Evolutionary conservation across 805 yeast genomes (phyloP).

Genomic region (Candida hispaniensis): DNA sequence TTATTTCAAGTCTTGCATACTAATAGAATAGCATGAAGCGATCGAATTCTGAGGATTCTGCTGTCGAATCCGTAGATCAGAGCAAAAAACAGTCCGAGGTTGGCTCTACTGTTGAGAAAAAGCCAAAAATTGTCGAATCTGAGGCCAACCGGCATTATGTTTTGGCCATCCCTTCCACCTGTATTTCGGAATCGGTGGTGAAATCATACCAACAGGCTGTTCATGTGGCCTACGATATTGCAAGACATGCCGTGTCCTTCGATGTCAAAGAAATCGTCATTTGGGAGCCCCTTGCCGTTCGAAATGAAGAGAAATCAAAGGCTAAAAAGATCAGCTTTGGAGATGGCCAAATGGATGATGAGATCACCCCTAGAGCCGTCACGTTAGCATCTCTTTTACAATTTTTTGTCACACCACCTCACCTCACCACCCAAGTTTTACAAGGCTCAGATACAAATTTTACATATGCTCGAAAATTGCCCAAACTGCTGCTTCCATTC

Average conservation of each 20-base stretch:
- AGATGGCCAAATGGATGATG: conserved; percentile 22
- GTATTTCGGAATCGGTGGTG: conserved; percentile 46
- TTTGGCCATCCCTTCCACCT: conserved; percentile 47
- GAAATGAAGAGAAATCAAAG: conserved; percentile 19
- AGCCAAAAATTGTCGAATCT: no score
- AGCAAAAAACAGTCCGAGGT: no score
- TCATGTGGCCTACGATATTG: conserved; percentile 62
- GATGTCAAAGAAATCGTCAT: conserved; percentile 67
- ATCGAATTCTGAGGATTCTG: no score
- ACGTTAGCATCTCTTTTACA: conserved; percentile 62
- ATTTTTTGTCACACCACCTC: conserved; percentile 76
- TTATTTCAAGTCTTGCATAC: no score
- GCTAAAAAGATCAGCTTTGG: conserved; percentile 28
- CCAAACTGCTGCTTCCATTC: conserved; percentile 66
- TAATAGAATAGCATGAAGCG: no score
- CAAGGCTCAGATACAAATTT: conserved; percentile 35
- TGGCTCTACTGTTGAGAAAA: no score
- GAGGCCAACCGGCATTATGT: no score
- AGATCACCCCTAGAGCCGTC: conserved; percentile 31
- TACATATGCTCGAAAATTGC: conserved; percentile 55
- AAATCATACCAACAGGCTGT: conserved; percentile 64
- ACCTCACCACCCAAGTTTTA: conserved; percentile 32
- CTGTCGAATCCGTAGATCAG: no score
- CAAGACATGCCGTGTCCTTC: conserved; percentile 59
- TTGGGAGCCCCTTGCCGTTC: conserved; percentile 38